These are phyloP conservation scores for Rosellinia necatrix DNA, from an alignment of 2,329 filamentous ascomycete genomes.

Conservation along the genomic window DNA sequence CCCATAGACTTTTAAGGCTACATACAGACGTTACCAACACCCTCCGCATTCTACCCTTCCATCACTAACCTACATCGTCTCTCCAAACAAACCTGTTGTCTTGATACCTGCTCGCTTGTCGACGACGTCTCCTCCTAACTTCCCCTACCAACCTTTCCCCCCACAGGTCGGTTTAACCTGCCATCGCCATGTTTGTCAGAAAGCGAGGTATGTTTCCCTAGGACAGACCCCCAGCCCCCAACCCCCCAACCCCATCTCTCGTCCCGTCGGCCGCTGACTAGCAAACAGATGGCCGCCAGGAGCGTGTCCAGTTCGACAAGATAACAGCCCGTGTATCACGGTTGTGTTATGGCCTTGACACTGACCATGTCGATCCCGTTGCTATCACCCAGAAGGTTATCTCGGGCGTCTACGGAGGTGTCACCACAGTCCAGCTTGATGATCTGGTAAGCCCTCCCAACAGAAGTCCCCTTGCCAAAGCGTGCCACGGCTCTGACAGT, in stretches of 20 bases:
- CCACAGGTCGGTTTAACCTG: constrained; percentile 30
- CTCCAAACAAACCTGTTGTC: no score
- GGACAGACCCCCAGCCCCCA: no score
- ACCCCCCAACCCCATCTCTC: constrained; percentile 4
- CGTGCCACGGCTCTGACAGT: constrained; percentile 28
- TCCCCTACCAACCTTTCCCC: constrained; percentile 17
- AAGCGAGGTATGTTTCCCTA: constrained; percentile 60
- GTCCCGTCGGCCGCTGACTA: constrained; percentile 24
- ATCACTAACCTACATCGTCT: no score
- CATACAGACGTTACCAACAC: not conserved
- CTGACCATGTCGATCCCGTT: constrained; percentile 92
- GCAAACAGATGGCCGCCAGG: constrained; percentile 88
- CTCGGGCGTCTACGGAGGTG: constrained; percentile 97
- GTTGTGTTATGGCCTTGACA: constrained; percentile 95
- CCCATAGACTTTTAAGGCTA: constrained; percentile 1
- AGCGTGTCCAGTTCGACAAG: constrained; percentile 99
- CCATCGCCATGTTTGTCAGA: constrained; percentile 62
- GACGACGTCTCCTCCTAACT: constrained; percentile 1
- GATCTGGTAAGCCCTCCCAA: constrained; percentile 79
- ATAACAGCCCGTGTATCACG: constrained; percentile 98
- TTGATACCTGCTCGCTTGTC: not conserved
- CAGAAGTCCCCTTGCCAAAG: not conserved
- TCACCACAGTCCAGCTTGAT: constrained; percentile 94
- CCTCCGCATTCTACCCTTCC: no score
- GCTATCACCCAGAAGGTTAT: constrained; percentile 99